Conservation (phyloP, 2,329 filamentous ascomycete genomes). For the Nigrograna mackinnonii region DNA sequence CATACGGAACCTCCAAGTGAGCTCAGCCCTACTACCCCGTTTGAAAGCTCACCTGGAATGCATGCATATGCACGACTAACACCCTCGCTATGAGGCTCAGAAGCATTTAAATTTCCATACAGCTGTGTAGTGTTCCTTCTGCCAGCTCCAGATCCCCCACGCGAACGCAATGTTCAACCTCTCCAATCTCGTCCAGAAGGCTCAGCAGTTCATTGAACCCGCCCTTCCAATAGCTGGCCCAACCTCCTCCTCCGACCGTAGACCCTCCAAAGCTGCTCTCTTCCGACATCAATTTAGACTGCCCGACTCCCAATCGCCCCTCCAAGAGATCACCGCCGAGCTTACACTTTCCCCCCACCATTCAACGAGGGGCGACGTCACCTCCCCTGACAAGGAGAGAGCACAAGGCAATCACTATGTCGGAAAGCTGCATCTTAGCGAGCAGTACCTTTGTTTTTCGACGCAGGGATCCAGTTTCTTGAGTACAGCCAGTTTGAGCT, state of each 20-base stretch:
- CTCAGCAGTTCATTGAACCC: constrained; percentile 92
- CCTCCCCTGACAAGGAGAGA: constrained; percentile 67
- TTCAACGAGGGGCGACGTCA: constrained; percentile 50
- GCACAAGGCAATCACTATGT: constrained; percentile 83
- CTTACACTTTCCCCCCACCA: constrained; percentile 78
- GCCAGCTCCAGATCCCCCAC: constrained; percentile 9
- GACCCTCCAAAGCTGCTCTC: constrained; percentile 87
- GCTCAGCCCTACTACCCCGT: constrained; percentile 20
- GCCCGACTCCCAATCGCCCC: constrained; percentile 85
- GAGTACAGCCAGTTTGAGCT: constrained; percentile 75
- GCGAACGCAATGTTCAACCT: constrained; percentile 52
- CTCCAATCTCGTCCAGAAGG: constrained; percentile 89
- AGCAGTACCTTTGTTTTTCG: constrained; percentile 95
- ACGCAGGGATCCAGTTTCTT: constrained; percentile 89
- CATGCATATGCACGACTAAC: too few relatives aligned
- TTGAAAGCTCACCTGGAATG: background rate
- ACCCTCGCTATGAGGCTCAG: constrained; percentile 30
- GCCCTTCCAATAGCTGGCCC: constrained; percentile 73
- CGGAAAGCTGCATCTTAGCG: constrained; percentile 90
- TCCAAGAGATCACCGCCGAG: constrained; percentile 96
- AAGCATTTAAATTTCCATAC: background rate
- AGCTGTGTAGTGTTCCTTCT: constrained; percentile 2
- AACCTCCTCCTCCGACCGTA: constrained; percentile 69
- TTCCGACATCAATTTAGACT: constrained; percentile 98
- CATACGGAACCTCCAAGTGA: too few relatives aligned